A percentile compares a stretch with the other conserved stretches of the same genome.
Evolutionary conservation across 805 yeast genomes (phyloP).

Genomic region (Yamadazyma endophytica): DNA sequence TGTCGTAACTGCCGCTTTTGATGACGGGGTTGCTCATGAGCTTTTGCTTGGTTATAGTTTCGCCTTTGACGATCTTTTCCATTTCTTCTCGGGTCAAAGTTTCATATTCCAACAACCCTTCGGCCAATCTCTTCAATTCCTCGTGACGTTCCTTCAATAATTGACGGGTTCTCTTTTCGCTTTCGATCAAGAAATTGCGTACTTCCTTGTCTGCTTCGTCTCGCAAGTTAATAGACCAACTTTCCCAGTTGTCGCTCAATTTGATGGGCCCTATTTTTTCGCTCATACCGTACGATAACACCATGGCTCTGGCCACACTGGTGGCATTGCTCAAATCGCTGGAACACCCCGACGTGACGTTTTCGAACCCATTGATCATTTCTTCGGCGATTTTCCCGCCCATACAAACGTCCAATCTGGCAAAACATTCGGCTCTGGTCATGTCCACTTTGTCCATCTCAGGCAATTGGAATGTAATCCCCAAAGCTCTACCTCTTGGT

Average conservation of each 20-base stretch:
- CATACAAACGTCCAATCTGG: constrained; percentile 95
- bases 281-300: constrained; percentile 94
- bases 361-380: constrained; percentile 81
- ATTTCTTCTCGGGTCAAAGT: constrained; percentile 90
- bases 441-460: constrained; percentile 97
- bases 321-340: constrained; percentile 90
- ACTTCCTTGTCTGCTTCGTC: constrained; percentile 94
- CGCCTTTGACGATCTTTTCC: constrained; percentile 80
- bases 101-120: constrained; percentile 92
- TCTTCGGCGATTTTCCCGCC: constrained; percentile 99
- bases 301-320: constrained; percentile 92
- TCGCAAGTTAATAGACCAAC: constrained; percentile 87
- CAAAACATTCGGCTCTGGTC: constrained; percentile 83
- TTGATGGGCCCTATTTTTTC: constrained; percentile 89
- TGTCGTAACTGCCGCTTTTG: constrained; percentile 10
- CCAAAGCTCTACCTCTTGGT: constrained; percentile 95
- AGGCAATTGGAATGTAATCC: constrained; percentile 95
- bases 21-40: constrained; percentile 70
- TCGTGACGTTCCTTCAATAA: constrained; percentile 55
- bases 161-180: constrained; percentile 76
- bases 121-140: constrained; percentile 85
- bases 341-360: constrained; percentile 94
- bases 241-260: constrained; percentile 86
- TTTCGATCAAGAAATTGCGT: constrained; percentile 62
- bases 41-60: constrained; percentile 63